A percentile compares a stretch with the other conserved stretches of the same genome.
Conservation (phyloP, 2,329 filamentous ascomycete species). For the Talaromyces rugulosus region DNA sequence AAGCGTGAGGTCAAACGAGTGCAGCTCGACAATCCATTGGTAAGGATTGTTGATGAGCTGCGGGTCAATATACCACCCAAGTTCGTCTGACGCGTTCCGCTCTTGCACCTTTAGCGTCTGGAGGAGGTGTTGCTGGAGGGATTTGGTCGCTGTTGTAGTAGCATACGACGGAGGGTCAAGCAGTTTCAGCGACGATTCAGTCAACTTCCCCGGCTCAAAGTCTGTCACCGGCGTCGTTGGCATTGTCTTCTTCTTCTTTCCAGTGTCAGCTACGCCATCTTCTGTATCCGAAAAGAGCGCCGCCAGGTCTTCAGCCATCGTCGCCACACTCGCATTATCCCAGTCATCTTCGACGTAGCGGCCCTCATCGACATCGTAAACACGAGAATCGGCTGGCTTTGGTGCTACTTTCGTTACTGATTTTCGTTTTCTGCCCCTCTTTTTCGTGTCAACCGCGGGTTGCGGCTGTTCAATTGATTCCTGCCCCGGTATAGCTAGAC, state of each 20-base stretch:
- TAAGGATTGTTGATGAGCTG: constrained; percentile 68
- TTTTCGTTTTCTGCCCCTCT: constrained; percentile 8
- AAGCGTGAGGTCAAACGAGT: constrained; percentile 68
- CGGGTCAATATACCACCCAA: constrained; percentile 80
- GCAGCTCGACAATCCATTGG: constrained; percentile 87
- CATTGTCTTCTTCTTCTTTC: not conserved
- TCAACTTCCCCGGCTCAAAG: constrained; percentile 65
- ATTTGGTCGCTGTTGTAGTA: constrained; percentile 55
- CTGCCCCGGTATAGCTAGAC: not conserved
- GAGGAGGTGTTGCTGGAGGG: constrained; percentile 62
- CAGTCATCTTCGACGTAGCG: constrained; percentile 15
- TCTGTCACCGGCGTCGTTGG: constrained; percentile 41
- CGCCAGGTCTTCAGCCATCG: constrained; percentile 43
- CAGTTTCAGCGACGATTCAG: constrained; percentile 58
- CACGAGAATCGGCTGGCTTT: not conserved
- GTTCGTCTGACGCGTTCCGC: constrained; percentile 55
- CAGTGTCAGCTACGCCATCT: not conserved
- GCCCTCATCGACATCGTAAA: constrained; percentile 19
- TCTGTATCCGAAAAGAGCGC: constrained; percentile 38
- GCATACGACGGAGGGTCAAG: constrained; percentile 65
- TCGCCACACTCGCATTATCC: constrained; percentile 45
- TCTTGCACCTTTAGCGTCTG: constrained; percentile 62
- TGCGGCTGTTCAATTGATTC: not conserved
- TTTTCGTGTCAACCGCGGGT: not conserved
- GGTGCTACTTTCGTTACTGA: not conserved